Evolutionary conservation across 306 rosid species (phyloP).

Genomic region (Fragaria iinumae): DNA sequence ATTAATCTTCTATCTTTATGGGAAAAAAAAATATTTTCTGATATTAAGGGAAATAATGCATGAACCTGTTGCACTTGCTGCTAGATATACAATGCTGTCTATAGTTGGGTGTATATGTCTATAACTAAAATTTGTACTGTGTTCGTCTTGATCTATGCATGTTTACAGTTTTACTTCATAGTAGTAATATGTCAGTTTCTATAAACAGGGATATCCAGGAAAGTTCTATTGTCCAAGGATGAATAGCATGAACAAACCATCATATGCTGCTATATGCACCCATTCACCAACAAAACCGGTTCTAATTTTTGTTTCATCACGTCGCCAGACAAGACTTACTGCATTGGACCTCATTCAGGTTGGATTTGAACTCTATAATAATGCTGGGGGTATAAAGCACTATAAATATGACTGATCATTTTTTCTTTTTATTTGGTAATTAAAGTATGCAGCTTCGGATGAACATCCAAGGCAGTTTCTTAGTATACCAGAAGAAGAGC

Average conservation of each 20-base stretch:
- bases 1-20: neutral
- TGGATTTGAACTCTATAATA: constrained; percentile 13
- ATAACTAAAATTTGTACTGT: neutral
- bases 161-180: neutral
- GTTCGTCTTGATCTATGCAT: neutral
- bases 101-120: neutral
- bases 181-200: neutral
- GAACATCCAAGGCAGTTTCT: constrained; percentile 89
- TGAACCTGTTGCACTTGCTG: neutral
- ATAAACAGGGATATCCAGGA: constrained; percentile 90
- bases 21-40: neutral
- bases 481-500: constrained; percentile 74
- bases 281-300: constrained; percentile 98
- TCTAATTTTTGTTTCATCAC: constrained; percentile 93
- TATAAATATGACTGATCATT: constrained; percentile 18
- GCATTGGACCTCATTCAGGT: constrained; percentile 97
- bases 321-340: constrained; percentile 96
- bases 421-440: constrained; percentile 18
- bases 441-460: constrained; percentile 91
- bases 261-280: constrained; percentile 97
- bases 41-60: neutral
- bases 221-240: constrained; percentile 96
- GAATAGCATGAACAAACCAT: constrained; percentile 98
- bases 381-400: constrained; percentile 23
- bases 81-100: neutral